phyloP scores from a whole-genome alignment of 371 early-diverging fungal genomes.

The Choanephora cucurbitarum region DNA sequence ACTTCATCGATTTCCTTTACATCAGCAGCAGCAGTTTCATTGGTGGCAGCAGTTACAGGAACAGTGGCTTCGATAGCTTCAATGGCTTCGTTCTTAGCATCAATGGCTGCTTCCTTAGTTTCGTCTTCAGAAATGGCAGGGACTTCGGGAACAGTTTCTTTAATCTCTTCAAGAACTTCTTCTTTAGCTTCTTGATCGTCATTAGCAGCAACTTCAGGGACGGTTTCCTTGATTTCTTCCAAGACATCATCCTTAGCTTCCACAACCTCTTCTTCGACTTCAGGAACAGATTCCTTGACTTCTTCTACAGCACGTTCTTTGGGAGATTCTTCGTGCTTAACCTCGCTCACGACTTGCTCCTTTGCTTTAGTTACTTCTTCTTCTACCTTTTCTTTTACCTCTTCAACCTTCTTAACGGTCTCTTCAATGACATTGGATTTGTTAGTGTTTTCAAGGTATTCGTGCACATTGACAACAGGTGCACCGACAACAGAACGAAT shows the following conservation, averaged over 20 bases:
- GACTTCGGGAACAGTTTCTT: constrained; percentile 7
- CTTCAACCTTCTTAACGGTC: constrained; percentile 3
- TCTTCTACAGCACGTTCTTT: constrained; percentile 7
- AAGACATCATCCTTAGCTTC: neutral
- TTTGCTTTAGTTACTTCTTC: constrained; percentile 7
- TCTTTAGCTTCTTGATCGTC: neutral
- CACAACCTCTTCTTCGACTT: constrained; percentile 6
- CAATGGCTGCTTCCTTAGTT: neutral
- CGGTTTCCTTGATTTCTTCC: constrained; percentile 3
- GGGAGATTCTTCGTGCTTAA: neutral
- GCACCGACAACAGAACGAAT: constrained; percentile 21
- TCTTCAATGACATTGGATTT: neutral
- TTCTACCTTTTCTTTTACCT: constrained; percentile 3
- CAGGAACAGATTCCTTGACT: constrained; percentile 5
- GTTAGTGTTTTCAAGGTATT: constrained; percentile 5
- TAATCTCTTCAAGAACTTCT: neutral
- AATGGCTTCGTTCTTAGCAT: neutral
- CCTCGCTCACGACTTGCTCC: neutral
- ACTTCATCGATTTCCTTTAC: neutral
- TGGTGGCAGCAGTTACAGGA: neutral
- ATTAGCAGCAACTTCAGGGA: constrained; percentile 4
- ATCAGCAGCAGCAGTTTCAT: too few species aligned
- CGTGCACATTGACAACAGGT: constrained; percentile 14
- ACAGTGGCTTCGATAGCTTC: constrained; percentile 1
- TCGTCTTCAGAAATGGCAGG: neutral